phyloP scores from a whole-genome alignment of 176 grass and related monocot genomes.

The Chrysopogon serrulatus region DNA sequence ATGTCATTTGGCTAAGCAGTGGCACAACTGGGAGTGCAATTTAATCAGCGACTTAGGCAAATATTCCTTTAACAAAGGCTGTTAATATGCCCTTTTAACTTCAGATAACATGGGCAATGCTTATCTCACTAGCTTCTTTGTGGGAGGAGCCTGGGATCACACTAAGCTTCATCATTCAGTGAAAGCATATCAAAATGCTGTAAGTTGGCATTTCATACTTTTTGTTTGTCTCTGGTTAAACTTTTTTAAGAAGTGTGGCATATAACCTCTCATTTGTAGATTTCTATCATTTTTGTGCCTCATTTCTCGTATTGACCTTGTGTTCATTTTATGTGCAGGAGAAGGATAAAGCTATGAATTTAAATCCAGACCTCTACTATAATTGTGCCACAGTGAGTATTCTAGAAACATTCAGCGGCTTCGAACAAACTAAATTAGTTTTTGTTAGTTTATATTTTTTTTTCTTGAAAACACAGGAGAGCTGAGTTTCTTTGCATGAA shows the following conservation, averaged over 20 bases:
- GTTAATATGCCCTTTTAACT: not conserved
- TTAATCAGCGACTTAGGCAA: not conserved
- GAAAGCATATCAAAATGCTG: slow-evolving; percentile 99
- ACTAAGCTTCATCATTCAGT: slow-evolving; percentile 69
- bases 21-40: not conserved
- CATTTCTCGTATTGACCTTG: slow-evolving; percentile 4
- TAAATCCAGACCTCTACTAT: slow-evolving; percentile 88
- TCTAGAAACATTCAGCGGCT: not conserved
- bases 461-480: not conserved
- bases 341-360: slow-evolving; percentile 77
- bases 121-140: slow-evolving; percentile 93
- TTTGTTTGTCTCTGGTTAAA: not conserved
- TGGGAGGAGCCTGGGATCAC: slow-evolving; percentile 79
- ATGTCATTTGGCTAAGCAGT: not conserved
- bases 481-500: not conserved
- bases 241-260: not conserved
- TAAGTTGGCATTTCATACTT: slow-evolving; percentile 49
- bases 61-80: slow-evolving; percentile 7
- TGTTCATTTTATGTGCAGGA: slow-evolving; percentile 57
- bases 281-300: slow-evolving; percentile 14
- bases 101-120: slow-evolving; percentile 98
- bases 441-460: not conserved
- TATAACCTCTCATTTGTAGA: not conserved
- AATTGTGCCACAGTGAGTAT: slow-evolving; percentile 84
- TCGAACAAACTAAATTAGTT: slow-evolving; percentile 3